Conservation (phyloP, 108 stramenopile species). For the Conticribra weissflogii region DNA sequence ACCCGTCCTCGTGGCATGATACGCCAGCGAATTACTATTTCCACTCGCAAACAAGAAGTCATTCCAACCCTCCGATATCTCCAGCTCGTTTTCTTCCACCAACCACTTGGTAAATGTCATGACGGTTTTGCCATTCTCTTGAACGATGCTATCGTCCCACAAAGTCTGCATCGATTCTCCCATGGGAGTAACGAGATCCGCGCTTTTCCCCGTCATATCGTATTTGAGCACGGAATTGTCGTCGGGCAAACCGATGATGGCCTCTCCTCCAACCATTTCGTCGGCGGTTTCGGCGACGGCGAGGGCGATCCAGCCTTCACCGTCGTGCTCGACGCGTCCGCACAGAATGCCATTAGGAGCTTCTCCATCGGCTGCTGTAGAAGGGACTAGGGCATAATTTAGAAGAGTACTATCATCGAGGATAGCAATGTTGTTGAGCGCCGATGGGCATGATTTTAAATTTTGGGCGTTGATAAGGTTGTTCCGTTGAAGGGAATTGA, state of each 20-base stretch:
- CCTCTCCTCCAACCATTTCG: constrained; percentile 40
- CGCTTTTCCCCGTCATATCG: constrained; percentile 23
- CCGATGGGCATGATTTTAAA: no score
- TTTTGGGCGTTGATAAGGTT: no score
- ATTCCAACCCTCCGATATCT: constrained; percentile 37
- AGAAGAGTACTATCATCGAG: no score
- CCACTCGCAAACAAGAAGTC: constrained; percentile 33
- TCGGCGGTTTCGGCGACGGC: constrained; percentile 6
- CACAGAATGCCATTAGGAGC: constrained; percentile 8
- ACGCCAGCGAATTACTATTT: background rate
- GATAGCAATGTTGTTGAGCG: no score
- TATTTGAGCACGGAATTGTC: constrained; percentile 49
- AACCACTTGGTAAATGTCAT: constrained; percentile 68
- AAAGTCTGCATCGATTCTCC: constrained; percentile 56
- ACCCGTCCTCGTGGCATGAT: background rate
- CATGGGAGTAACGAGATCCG: constrained; percentile 41
- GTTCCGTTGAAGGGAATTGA: no score
- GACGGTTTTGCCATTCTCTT: constrained; percentile 40
- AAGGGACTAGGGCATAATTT: no score
- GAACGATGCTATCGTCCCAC: constrained; percentile 44
- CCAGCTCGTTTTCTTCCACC: constrained; percentile 50
- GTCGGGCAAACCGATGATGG: constrained; percentile 43
- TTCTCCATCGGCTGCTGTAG: no score
- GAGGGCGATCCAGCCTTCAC: constrained; percentile 14
- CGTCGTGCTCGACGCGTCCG: constrained; percentile 5